Base-by-base conservation (phyloP, 192 early-diverging fungal species). In the Coemansia sp. region DNA sequence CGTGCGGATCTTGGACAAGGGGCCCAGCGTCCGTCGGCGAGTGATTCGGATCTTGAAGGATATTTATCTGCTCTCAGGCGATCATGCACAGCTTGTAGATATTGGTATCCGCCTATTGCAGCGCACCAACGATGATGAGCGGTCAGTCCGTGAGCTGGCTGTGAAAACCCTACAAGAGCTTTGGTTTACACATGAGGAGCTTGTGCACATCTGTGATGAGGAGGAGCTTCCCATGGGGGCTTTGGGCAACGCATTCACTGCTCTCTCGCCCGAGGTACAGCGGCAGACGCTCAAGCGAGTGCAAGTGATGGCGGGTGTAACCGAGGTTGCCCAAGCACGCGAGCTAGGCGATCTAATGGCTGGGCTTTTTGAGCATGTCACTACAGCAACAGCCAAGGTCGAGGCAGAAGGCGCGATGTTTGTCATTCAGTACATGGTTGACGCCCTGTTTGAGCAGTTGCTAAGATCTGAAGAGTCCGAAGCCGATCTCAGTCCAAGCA, bases 1-100 rank as follows among this genome's bases (percentile, higher is more conserved):
- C 57, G 90, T 88, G 9, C 79, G 95, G 26, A 85, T 95, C 3
- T 78, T 94, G 62, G 96, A 98, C 79, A 93, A 90, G 31, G 91
- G 93, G 6, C 51, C 89, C 7, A 94, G 84, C 70, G 95, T 98
- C 20, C 89, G 96, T 16, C 95, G 95, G 77, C 87, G 94, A 1
- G 86, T 95, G 1, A 85, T 98, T 24, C 86, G 89, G 57, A 74
- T 98, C 1, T 65, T 95, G 26, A 77, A 83, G 45, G 92, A 94
- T 38, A 86, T 96, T 11, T 95, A 88, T 48, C 28, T 78, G 6
- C 74, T 84, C 46, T 77, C 82, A 9, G 67, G 77, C 1, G 82
- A 84, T 57, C 59, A 37, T 6, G 51, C 43, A 0, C 82, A 89
- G 43, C 77, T 83, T 28, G 83, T 86, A 8, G 88, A 93, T 58